phyloP scores from a whole-genome alignment of 2,329 filamentous ascomycete genomes.

The Diaporthe destruens region DNA sequence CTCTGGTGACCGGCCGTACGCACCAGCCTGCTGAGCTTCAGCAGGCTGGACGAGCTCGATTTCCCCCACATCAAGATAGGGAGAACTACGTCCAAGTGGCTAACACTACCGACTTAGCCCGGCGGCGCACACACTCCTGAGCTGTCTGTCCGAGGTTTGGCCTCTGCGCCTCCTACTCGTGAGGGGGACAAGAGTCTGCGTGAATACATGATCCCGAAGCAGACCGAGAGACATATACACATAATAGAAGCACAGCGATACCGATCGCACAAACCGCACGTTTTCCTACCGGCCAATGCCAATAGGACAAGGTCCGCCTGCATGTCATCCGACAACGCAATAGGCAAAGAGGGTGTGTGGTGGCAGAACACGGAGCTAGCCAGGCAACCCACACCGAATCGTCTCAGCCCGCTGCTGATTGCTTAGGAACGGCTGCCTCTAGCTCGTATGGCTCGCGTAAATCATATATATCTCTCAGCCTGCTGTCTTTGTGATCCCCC shows the following conservation, averaged over 20 bases:
- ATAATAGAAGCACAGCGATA: slow-evolving; percentile 4
- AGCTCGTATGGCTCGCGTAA: slow-evolving; percentile 6
- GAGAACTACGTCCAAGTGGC: not conserved
- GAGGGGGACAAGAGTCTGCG: not conserved
- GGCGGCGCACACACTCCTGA: not conserved
- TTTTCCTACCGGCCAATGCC: slow-evolving; percentile 25
- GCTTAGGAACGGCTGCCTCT: slow-evolving; percentile 19
- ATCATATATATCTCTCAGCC: slow-evolving; percentile 31
- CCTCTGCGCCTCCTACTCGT: not conserved
- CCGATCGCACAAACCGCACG: slow-evolving; percentile 19
- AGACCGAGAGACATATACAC: not conserved
- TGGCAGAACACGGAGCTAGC: slow-evolving; percentile 33
- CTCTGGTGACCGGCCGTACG: slow-evolving; percentile 28
- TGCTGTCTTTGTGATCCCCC: slow-evolving; percentile 1
- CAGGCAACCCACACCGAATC: slow-evolving; percentile 39
- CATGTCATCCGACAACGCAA: slow-evolving; percentile 36
- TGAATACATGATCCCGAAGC: not conserved
- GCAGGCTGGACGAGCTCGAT: not conserved
- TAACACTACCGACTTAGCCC: not conserved
- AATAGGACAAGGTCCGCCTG: slow-evolving; percentile 27
- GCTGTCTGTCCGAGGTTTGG: not conserved
- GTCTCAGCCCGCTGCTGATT: slow-evolving; percentile 34
- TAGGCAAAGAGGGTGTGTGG: slow-evolving; percentile 34
- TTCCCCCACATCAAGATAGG: not conserved
- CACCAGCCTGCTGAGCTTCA: slow-evolving; percentile 26